These are phyloP conservation scores for Berkeleyomyces rouxiae DNA, from an alignment of 2,329 filamentous ascomycete genomes.

Conservation along the genomic window DNA sequence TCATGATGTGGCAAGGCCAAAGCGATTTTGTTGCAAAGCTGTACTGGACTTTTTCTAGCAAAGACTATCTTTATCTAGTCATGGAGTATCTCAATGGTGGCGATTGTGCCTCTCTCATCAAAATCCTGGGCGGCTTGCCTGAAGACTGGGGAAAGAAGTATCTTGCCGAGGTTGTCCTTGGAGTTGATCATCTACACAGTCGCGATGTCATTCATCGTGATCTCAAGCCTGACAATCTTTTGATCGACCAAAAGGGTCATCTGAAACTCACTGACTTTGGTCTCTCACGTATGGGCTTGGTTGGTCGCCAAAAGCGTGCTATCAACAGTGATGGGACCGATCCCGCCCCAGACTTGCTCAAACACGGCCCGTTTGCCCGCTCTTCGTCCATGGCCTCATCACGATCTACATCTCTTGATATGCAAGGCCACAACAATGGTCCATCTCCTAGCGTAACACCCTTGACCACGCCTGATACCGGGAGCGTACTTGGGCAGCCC, in stretches of 20 bases:
- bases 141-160: conserved; percentile 99
- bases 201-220: conserved; percentile 93
- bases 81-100: conserved; percentile 99
- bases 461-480: conserved; percentile 59
- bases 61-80: conserved; percentile 93
- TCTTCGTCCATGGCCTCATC: conserved; percentile 78
- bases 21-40: conserved; percentile 98
- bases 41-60: conserved; percentile 99
- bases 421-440: conserved; percentile 22
- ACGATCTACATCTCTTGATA: conserved; percentile 81
- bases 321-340: conserved; percentile 62
- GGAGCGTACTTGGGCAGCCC: conserved; percentile 55
- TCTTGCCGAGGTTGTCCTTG: conserved; percentile 87
- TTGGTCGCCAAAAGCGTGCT: conserved; percentile 89
- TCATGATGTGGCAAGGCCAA: conserved; percentile 99
- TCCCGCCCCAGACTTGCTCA: conserved; percentile 79
- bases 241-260: conserved; percentile 94
- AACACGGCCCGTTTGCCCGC: conserved; percentile 77
- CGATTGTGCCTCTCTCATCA: conserved; percentile 91
- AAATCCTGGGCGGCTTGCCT: conserved; percentile 74
- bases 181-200: conserved; percentile 87
- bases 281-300: conserved; percentile 87
- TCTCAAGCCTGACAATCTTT: conserved; percentile 87
- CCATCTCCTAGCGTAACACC: conserved; percentile 80
- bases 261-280: conserved; percentile 96